phyloP scores from a whole-genome alignment of 306 rosid species.

The Vigna trinervia region DNA sequence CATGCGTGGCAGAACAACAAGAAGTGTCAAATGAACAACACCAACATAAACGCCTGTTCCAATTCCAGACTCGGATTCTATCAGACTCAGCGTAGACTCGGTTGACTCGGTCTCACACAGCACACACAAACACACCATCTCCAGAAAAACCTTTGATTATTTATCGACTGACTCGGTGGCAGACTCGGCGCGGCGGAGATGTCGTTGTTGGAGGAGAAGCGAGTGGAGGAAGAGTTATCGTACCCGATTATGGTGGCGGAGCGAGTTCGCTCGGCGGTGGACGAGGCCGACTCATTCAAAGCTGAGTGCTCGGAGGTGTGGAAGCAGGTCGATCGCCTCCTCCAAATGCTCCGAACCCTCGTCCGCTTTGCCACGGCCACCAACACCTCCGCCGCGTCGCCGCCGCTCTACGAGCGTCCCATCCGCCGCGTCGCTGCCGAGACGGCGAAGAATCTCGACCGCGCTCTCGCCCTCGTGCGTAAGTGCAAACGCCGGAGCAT shows the following conservation, averaged over 20 bases:
- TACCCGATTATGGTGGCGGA: conserved; percentile 73
- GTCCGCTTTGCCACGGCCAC: conserved; percentile 63
- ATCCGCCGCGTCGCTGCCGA: conserved; percentile 66
- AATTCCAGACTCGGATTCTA: conserved; percentile 34
- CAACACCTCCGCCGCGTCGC: conserved; percentile 48
- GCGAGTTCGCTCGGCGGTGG: conserved; percentile 63
- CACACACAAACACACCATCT: background rate
- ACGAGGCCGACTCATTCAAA: conserved; percentile 65
- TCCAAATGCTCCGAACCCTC: conserved; percentile 69
- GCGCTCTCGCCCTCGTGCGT: conserved; percentile 59
- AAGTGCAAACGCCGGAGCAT: conserved; percentile 74
- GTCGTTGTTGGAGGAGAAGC: conserved; percentile 63
- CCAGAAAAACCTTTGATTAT: background rate
- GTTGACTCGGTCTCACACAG: conserved; percentile 24
- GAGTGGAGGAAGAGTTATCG: conserved; percentile 65
- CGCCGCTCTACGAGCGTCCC: conserved; percentile 71
- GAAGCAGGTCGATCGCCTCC: conserved; percentile 68
- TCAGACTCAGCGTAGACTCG: conserved; percentile 50
- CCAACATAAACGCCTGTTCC: conserved; percentile 2
- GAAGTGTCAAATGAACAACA: background rate
- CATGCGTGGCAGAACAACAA: conserved; percentile 43
- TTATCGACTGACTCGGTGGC: background rate
- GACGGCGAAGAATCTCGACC: conserved; percentile 65
- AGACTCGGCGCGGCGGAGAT: conserved; percentile 45
- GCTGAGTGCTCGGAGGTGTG: conserved; percentile 68